Conservation (phyloP, 2,329 filamentous ascomycete genomes). For the Apiospora saccharicola region DNA sequence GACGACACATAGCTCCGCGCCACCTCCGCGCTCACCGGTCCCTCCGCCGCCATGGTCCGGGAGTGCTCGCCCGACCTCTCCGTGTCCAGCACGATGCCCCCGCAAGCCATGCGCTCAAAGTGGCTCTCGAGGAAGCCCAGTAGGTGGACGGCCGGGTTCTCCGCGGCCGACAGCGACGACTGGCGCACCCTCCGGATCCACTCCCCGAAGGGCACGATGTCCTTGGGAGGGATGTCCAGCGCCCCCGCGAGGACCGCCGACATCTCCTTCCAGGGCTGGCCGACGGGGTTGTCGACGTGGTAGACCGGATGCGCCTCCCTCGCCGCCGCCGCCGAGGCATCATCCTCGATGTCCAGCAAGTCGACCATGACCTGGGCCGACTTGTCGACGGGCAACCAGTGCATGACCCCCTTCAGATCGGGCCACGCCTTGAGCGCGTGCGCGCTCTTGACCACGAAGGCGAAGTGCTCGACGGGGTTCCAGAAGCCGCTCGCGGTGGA, state of each 20-base stretch:
- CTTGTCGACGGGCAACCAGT: no score
- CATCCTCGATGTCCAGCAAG: no score
- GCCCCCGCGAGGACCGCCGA: constrained; percentile 31
- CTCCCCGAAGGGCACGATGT: constrained; percentile 37
- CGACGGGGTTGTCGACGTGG: constrained; percentile 33
- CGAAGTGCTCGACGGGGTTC: constrained; percentile 60
- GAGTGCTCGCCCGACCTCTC: constrained; percentile 36
- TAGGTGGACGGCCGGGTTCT: constrained; percentile 38
- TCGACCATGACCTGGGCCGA: no score
- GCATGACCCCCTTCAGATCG: no score
- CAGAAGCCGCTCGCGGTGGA: constrained; percentile 57
- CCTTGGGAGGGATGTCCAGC: constrained; percentile 32
- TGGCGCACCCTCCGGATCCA: constrained; percentile 40
- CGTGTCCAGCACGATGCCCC: constrained; percentile 40
- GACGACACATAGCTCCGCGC: constrained; percentile 33
- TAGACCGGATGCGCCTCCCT: constrained; percentile 29
- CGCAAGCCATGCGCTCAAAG: constrained; percentile 42
- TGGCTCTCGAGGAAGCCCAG: constrained; percentile 42
- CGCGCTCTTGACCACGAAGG: constrained; percentile 57
- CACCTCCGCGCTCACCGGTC: constrained; percentile 34
- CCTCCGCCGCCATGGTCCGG: constrained; percentile 31
- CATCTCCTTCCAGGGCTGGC: constrained; percentile 39
- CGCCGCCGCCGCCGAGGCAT: accelerated
- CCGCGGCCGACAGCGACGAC: constrained; percentile 30
- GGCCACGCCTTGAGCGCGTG: constrained; percentile 47